Conservation (phyloP, 2,329 filamentous ascomycete species). For the Microdochium trichocladiopsis region DNA sequence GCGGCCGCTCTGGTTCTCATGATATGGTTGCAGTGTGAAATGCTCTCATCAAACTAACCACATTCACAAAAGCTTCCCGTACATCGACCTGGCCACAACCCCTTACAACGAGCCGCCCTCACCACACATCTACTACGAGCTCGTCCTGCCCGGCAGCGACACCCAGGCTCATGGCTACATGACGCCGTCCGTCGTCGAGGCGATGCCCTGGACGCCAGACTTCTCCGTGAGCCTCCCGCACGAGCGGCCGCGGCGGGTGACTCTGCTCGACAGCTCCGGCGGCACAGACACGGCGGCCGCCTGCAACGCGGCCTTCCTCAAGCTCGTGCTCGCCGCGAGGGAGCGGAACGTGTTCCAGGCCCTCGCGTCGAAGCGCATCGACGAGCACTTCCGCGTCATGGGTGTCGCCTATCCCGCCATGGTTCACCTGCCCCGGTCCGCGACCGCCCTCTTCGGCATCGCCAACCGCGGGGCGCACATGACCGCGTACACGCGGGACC, state of each 20-base stretch:
- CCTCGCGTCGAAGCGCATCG: constrained; percentile 20
- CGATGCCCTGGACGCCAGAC: constrained; percentile 35
- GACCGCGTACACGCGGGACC: constrained; percentile 43
- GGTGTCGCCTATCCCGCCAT: constrained; percentile 13
- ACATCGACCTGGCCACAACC: constrained; percentile 28
- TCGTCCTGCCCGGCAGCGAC: constrained; percentile 35
- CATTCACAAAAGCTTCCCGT: constrained; percentile 43
- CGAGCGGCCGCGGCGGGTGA: constrained; percentile 19
- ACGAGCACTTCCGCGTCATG: constrained; percentile 26
- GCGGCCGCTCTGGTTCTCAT: too few species aligned
- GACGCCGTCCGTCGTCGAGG: constrained; percentile 32
- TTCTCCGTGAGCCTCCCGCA: constrained; percentile 21
- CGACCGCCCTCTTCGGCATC: constrained; percentile 53
- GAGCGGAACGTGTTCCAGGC: constrained; percentile 20
- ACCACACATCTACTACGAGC: constrained; percentile 30
- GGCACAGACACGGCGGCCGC: constrained; percentile 16
- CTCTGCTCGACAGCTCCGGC: constrained; percentile 17
- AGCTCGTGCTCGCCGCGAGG: constrained; percentile 19
- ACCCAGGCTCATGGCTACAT: constrained; percentile 42
- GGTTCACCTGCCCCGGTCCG: constrained; percentile 43
- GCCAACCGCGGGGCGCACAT: constrained; percentile 55
- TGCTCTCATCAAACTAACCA: too few species aligned
- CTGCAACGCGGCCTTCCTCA: constrained; percentile 20
- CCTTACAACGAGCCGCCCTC: constrained; percentile 4
- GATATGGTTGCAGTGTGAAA: too few species aligned